phyloP scores from a whole-genome alignment of 2,329 filamentous ascomycete genomes.

The Cordyceps tenuipes region DNA sequence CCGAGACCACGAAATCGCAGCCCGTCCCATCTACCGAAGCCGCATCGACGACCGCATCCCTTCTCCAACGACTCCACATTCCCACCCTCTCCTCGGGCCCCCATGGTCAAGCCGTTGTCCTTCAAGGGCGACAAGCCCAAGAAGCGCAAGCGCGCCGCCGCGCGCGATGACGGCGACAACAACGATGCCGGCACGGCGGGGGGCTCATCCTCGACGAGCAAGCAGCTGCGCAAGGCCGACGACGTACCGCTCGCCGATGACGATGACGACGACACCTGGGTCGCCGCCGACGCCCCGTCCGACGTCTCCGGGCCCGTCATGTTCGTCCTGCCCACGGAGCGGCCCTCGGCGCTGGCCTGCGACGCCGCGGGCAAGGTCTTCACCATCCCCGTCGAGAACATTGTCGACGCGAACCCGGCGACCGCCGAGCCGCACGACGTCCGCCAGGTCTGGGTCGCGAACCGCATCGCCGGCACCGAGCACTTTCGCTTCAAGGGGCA shows the following conservation, averaged over 20 bases:
- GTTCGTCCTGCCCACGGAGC: slow-evolving; percentile 69
- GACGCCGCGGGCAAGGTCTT: slow-evolving; percentile 86
- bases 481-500: slow-evolving; percentile 80
- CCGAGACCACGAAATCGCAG: background rate
- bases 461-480: slow-evolving; percentile 72
- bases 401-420: slow-evolving; percentile 71
- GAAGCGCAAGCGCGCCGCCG: slow-evolving; percentile 80
- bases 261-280: slow-evolving; percentile 75
- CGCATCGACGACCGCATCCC: background rate
- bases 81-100: slow-evolving; percentile 15
- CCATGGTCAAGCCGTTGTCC: slow-evolving; percentile 78
- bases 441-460: slow-evolving; percentile 90
- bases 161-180: slow-evolving; percentile 31
- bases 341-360: slow-evolving; percentile 68
- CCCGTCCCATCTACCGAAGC: background rate
- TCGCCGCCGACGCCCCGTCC: slow-evolving; percentile 64
- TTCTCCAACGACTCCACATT: background rate
- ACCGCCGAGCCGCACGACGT: slow-evolving; percentile 94
- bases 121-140: slow-evolving; percentile 98
- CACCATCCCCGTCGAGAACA: slow-evolving; percentile 72
- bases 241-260: slow-evolving; percentile 26
- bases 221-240: slow-evolving; percentile 17
- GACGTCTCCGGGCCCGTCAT: slow-evolving; percentile 79
- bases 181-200: slow-evolving; percentile 35
- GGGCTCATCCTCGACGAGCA: slow-evolving; percentile 22